Evolutionary conservation across 2,329 filamentous ascomycete species (phyloP).

Genomic region (Pyrenophora teres): DNA sequence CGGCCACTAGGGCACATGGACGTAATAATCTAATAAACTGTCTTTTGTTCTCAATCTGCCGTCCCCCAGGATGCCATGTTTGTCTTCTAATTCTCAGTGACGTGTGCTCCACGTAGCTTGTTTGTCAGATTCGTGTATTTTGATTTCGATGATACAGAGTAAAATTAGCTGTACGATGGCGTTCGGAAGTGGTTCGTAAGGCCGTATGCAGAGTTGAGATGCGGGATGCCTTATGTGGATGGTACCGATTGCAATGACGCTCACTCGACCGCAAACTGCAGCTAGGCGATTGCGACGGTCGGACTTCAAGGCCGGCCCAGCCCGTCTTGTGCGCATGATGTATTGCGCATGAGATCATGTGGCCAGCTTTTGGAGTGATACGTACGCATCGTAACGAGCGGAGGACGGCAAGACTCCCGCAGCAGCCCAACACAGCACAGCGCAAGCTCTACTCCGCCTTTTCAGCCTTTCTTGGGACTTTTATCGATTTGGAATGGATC

Average conservation of each 20-base stretch:
- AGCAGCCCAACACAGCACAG: constrained; percentile 1
- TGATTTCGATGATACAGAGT: too few species aligned
- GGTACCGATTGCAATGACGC: constrained; percentile 7
- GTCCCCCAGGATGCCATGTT: too few species aligned
- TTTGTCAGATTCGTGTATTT: too few species aligned
- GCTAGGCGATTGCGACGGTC: background rate
- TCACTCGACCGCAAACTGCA: background rate
- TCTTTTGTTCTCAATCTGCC: constrained; percentile 10
- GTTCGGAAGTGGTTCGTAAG: too few species aligned
- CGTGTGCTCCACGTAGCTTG: too few species aligned
- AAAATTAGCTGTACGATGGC: too few species aligned
- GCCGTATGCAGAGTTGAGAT: background rate
- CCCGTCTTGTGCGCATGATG: background rate
- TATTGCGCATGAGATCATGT: constrained; percentile 1
- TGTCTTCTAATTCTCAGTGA: too few species aligned
- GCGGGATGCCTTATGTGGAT: background rate
- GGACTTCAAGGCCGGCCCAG: constrained; percentile 3
- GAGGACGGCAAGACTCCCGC: constrained; percentile 2
- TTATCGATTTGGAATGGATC: constrained; percentile 1
- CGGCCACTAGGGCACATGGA: constrained; percentile 48
- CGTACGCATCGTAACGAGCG: constrained; percentile 3
- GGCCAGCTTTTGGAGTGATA: constrained; percentile 6
- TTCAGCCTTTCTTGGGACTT: background rate
- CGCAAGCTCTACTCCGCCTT: constrained; percentile 5
- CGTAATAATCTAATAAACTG: constrained; percentile 49